A percentile compares a stretch with the other conserved stretches of the same genome.
Conservation (phyloP, 192 early-diverging fungal species). For the Pilobolus umbonatus region DNA sequence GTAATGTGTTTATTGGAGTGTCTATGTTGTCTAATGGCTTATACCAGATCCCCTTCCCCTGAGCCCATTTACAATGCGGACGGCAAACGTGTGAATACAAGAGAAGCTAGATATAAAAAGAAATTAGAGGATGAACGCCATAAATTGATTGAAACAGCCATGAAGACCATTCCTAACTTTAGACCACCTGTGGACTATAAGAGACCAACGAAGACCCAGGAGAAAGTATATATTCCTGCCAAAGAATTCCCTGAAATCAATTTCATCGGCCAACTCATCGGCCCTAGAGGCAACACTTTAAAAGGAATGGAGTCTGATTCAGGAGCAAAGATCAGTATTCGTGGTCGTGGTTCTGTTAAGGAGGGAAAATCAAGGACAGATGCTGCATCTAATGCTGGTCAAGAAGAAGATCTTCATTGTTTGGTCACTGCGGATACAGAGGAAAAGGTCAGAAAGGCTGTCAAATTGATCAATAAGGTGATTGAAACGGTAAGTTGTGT, state of each 20-base stretch:
- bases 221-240: slow-evolving; percentile 94
- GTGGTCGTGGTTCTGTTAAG: slow-evolving; percentile 94
- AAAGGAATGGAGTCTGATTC: slow-evolving; percentile 95
- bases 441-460: slow-evolving; percentile 79
- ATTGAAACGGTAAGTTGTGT: slow-evolving; percentile 77
- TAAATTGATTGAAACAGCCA: slow-evolving; percentile 74
- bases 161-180: slow-evolving; percentile 73
- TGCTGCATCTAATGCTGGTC: slow-evolving; percentile 45
- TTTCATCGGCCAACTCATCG: slow-evolving; percentile 95
- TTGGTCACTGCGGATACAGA: slow-evolving; percentile 85
- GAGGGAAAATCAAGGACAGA: slow-evolving; percentile 77
- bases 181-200: slow-evolving; percentile 91
- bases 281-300: slow-evolving; percentile 94
- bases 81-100: slow-evolving; percentile 94
- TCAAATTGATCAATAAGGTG: slow-evolving; percentile 85
- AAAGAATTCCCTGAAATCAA: slow-evolving; percentile 96
- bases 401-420: slow-evolving; percentile 87
- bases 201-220: slow-evolving; percentile 71
- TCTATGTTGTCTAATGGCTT: background rate
- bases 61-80: slow-evolving; percentile 87
- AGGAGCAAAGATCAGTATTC: slow-evolving; percentile 94
- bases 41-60: slow-evolving; percentile 88
- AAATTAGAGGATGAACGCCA: slow-evolving; percentile 93
- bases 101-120: slow-evolving; percentile 87
- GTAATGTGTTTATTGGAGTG: background rate